Evolutionary conservation across 2,329 filamentous ascomycete genomes (phyloP), one percentile per base, ranked within the genome.

Genomic region (Botryosphaeria agaves): DNA sequence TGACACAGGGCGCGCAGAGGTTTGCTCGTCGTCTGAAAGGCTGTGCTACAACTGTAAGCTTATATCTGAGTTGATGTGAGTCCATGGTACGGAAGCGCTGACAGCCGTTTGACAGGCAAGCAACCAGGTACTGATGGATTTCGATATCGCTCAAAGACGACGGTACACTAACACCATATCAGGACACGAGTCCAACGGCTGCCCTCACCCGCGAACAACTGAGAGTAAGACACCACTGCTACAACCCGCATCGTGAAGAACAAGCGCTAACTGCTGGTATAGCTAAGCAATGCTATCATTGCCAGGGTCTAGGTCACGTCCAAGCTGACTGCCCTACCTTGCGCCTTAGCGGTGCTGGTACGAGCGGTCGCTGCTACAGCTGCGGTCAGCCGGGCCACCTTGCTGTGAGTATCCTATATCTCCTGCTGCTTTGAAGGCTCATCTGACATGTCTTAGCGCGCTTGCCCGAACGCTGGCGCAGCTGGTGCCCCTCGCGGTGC

Each of bases 261-360:
- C 21, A 21, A 11, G 14, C 28, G 35, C 42, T 49, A 28, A 49
- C 36, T 32, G 35, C 36, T 29, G 30, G 36, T 33, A 30, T 47
- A 76, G 84, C 84, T 31, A 98, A 98, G 75, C 89, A 98, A 69
- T 98, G 89, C 73, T 98, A 98, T 59, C 89, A 95, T 64, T 98
- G 89, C 69, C 89, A 95, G 66, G 89, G 89, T 35, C 72, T 95
- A 38, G 89, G 89, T 43, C 89, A 98, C 55, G 89, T 98, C 48
- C 89, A 98, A 66, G 89, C 89, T 44, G 89, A 98, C 59, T 98
- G 89, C 71, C 89, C 89, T 48, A 95, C 89, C 38, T 72, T 98
- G 41, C 83, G 89, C 45, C 61, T 98, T 55, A 92, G 75, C 57
- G 85, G 69, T 36, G 78, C 76, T 45, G 72, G 76, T 39, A 76